Base-by-base conservation (phyloP, 176 grass and related monocot genomes). In the Avena insularis region DNA sequence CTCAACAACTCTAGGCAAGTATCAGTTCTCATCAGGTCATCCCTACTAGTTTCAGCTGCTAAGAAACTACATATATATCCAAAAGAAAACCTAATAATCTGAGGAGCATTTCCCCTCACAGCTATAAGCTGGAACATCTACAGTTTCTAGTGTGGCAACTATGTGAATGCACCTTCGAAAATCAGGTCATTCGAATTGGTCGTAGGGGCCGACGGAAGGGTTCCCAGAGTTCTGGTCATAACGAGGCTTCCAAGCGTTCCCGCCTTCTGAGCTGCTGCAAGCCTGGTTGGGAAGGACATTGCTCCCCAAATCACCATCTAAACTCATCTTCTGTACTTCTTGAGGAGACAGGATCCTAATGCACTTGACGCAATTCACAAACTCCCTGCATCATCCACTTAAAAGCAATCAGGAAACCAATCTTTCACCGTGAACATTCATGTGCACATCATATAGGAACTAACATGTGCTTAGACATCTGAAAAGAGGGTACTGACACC, bases 301-400 rank as follows among this genome's bases (percentile, higher is more conserved):
- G 77, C 90, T 94, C 71, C 84, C 88, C 86, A 97, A 80, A 84
- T 97, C 94, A 82, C 91, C 97, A 78, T 99, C 97, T 87, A 97
- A 88, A 77, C 97, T 97, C 92, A 97, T 94, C 81, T 94, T 92
- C 47, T 94, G 92, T 36, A 99, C 97, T 91, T 99, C 97, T 89
- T 95, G 97, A 50, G 97, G 97, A 33, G 97, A 95, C 59, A 99
- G 79, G 67, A 99, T 99, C 84, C 93, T 97, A 72, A 99, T 95
- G 87, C 89, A 94, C 50, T 88, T 89, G 33, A 97, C 97, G 64
- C 97, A 99, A 46, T 93, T 94, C 49, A 99, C 91, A 84, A 99
- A 99, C 64, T 99, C 94, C 89, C 97, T 99, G 94, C 82, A 91
- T 83, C 75, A 78, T 75, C 43, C 80, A 72, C 8, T 64, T 45